Evolutionary conservation across 306 rosid species (phyloP).

Genomic region (Castanea sativa): DNA sequence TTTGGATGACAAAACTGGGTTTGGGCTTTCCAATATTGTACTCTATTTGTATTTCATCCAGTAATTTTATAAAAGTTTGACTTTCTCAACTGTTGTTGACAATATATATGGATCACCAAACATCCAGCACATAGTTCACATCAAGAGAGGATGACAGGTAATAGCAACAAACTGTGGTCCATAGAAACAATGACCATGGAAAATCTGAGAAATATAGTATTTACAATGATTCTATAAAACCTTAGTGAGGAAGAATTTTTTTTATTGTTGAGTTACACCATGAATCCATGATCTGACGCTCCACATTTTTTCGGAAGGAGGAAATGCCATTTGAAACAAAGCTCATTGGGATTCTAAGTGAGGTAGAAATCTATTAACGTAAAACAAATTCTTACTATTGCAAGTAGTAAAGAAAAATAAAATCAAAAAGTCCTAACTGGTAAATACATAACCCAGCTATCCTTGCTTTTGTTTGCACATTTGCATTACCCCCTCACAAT

Average conservation of each 20-base stretch:
- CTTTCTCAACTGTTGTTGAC: not conserved
- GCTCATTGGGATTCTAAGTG: too few species aligned
- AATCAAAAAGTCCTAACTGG: not conserved
- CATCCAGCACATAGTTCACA: not conserved
- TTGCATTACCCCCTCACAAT: not conserved
- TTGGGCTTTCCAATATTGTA: not conserved
- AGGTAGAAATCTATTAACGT: too few species aligned
- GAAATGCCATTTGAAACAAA: too few species aligned
- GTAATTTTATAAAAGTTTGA: not conserved
- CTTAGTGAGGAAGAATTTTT: not conserved
- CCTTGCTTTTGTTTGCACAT: not conserved
- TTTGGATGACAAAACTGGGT: not conserved
- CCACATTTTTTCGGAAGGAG: too few species aligned
- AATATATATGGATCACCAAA: not conserved
- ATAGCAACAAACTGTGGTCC: not conserved
- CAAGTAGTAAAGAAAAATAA: too few species aligned
- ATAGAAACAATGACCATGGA: not conserved
- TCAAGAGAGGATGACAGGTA: not conserved
- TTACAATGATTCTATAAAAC: not conserved
- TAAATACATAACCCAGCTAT: not conserved
- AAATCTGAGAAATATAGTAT: not conserved
- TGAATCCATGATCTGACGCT: too few species aligned
- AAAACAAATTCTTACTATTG: too few species aligned
- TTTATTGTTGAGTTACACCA: not conserved
- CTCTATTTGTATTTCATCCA: not conserved